Evolutionary conservation across 768 basidiomycete genomes (phyloP).

Genomic region (Termitomyces titanicus): DNA sequence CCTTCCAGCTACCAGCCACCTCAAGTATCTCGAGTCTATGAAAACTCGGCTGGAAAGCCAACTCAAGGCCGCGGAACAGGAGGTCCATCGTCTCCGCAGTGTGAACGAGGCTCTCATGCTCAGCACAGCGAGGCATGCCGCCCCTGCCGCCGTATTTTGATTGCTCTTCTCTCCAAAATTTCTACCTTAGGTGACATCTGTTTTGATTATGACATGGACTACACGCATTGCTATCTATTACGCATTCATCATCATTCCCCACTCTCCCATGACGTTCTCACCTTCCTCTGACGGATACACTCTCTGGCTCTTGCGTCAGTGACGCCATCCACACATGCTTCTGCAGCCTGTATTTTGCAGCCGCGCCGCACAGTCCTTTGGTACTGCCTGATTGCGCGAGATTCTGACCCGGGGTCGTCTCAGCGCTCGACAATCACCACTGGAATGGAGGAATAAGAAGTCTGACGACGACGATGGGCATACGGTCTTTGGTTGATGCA

Average conservation of each 20-base stretch:
- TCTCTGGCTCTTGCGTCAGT: conserved; percentile 34
- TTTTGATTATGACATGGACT: conserved; percentile 53
- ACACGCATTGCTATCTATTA: conserved; percentile 41
- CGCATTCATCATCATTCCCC: conserved; percentile 31
- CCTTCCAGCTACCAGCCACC: conserved; percentile 69
- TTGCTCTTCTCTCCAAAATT: conserved; percentile 19
- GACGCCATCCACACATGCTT: conserved; percentile 27
- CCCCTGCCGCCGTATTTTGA: conserved; percentile 31
- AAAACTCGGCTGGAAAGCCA: conserved; percentile 72
- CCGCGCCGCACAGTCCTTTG: conserved; percentile 48
- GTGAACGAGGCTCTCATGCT: conserved; percentile 91
- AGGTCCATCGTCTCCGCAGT: conserved; percentile 76
- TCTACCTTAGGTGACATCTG: conserved; percentile 55
- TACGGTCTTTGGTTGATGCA: conserved; percentile 47
- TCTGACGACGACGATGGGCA: conserved; percentile 49
- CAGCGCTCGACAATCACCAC: conserved; percentile 16
- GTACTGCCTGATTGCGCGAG: conserved; percentile 21
- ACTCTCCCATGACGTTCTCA: conserved; percentile 24
- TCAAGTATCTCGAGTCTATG: conserved; percentile 82
- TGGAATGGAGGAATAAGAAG: conserved; percentile 28
- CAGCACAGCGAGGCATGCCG: conserved; percentile 69
- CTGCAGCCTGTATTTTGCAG: conserved; percentile 41
- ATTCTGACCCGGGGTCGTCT: conserved; percentile 40
- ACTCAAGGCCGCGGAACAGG: conserved; percentile 74
- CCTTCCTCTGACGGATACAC: conserved; percentile 28